Evolutionary conservation across 202 grass and related monocot species (phyloP).

Genomic region (Setaria viridis): DNA sequence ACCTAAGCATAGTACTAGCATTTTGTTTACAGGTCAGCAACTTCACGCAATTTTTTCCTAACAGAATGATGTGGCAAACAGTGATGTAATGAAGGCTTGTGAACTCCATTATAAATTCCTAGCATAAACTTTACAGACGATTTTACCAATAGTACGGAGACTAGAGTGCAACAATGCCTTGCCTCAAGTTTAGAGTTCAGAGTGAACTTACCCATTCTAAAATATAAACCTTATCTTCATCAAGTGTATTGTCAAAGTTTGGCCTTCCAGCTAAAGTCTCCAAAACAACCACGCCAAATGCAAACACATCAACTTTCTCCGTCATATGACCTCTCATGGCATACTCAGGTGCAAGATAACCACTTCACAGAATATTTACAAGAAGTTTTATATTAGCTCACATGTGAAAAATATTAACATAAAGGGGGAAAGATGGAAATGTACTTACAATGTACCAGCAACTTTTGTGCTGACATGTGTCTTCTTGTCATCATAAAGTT

Average conservation of each 20-base stretch:
- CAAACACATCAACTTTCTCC: slow-evolving; percentile 88
- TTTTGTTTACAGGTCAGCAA: background rate
- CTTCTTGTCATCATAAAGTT: slow-evolving; percentile 83
- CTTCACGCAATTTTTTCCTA: background rate
- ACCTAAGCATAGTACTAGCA: background rate
- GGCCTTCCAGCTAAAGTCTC: slow-evolving; percentile 74
- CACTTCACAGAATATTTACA: slow-evolving; percentile 48
- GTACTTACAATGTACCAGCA: slow-evolving; percentile 89
- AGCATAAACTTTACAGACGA: background rate
- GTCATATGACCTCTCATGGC: slow-evolving; percentile 98
- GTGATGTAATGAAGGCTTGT: background rate
- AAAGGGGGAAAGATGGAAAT: slow-evolving; percentile 15
- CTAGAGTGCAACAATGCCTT: background rate
- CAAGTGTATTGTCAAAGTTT: slow-evolving; percentile 60
- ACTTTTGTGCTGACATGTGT: slow-evolving; percentile 93
- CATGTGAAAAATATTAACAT: slow-evolving; percentile 3
- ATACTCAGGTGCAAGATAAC: slow-evolving; percentile 93
- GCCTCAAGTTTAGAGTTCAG: background rate
- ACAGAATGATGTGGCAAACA: background rate
- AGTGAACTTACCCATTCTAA: slow-evolving; percentile 76
- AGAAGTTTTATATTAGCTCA: background rate
- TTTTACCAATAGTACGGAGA: background rate
- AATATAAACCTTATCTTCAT: slow-evolving; percentile 65
- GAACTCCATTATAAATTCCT: background rate
- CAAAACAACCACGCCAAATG: slow-evolving; percentile 70